Conservation (phyloP, 306 rosid species). For the Hippophae gyantsensis region DNA sequence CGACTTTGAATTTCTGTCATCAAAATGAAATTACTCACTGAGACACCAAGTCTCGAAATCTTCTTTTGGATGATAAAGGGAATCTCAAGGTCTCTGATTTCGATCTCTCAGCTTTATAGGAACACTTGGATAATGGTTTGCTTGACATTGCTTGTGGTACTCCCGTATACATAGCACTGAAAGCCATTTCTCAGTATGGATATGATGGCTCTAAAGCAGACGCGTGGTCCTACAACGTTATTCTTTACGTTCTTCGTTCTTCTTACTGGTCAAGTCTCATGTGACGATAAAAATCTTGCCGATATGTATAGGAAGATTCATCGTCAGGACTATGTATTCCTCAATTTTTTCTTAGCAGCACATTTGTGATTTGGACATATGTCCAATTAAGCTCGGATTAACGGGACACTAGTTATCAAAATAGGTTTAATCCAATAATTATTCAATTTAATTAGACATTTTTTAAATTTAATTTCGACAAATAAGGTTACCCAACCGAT, state of each 20-base stretch:
- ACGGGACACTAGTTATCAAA: too few relatives aligned
- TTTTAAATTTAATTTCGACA: too few relatives aligned
- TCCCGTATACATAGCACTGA: constrained; percentile 82
- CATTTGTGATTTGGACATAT: too few relatives aligned
- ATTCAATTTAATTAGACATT: too few relatives aligned
- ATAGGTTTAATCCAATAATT: too few relatives aligned
- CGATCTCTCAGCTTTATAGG: constrained; percentile 82
- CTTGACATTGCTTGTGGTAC: constrained; percentile 92
- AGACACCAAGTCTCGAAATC: constrained; percentile 81
- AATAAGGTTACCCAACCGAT: too few relatives aligned
- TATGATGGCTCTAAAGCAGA: constrained; percentile 80
- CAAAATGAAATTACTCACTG: constrained; percentile 73
- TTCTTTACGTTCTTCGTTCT: constrained; percentile 39
- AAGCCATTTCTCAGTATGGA: constrained; percentile 45
- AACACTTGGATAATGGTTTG: constrained; percentile 53
- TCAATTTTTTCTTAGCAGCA: constrained; percentile 9
- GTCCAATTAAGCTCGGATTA: too few relatives aligned
- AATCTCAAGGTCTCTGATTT: constrained; percentile 74
- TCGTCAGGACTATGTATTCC: constrained; percentile 51
- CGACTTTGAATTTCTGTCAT: constrained; percentile 70
- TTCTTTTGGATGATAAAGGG: constrained; percentile 55
- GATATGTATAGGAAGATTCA: constrained; percentile 51
- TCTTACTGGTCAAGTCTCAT: constrained; percentile 64
- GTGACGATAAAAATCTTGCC: constrained; percentile 47
- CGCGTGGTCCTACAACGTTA: constrained; percentile 87